A percentile compares a stretch with the other conserved stretches of the same genome.
Evolutionary conservation across 148 eudicot species (phyloP).

Genomic region (Fallopia convolvulus): DNA sequence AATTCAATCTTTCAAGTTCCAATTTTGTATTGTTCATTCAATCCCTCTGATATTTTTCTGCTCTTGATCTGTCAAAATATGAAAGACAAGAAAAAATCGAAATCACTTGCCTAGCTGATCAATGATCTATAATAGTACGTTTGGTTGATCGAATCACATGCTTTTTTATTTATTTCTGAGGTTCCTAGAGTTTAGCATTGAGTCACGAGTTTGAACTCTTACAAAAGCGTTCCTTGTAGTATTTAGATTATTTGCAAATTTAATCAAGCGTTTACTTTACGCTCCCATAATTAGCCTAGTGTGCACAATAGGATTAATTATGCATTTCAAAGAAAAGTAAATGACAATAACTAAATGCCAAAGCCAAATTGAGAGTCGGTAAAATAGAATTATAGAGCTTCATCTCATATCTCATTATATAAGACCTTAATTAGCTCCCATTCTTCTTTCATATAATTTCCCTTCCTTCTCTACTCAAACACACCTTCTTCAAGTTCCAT

Average conservation of each 20-base stretch:
- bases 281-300: background rate
- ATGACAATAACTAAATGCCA: slow-evolving; percentile 7
- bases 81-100: background rate
- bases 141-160: background rate
- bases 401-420: slow-evolving; percentile 7
- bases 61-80: background rate
- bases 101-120: background rate
- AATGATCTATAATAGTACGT: background rate
- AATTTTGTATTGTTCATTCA: background rate
- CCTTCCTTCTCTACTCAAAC: background rate
- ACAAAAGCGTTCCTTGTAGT: background rate
- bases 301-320: background rate
- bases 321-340: background rate
- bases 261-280: background rate
- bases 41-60: no score
- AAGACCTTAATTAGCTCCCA: background rate
- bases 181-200: background rate
- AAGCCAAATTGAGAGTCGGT: slow-evolving; percentile 4
- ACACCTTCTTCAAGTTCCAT: background rate
- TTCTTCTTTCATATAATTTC: background rate
- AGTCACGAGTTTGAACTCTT: background rate
- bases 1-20: background rate
- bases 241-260: background rate
- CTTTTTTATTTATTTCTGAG: background rate
- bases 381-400: slow-evolving; percentile 4